Evolutionary conservation across 1,284 basidiomycete species (phyloP).

Genomic region (Pulveroboletus sp.): DNA sequence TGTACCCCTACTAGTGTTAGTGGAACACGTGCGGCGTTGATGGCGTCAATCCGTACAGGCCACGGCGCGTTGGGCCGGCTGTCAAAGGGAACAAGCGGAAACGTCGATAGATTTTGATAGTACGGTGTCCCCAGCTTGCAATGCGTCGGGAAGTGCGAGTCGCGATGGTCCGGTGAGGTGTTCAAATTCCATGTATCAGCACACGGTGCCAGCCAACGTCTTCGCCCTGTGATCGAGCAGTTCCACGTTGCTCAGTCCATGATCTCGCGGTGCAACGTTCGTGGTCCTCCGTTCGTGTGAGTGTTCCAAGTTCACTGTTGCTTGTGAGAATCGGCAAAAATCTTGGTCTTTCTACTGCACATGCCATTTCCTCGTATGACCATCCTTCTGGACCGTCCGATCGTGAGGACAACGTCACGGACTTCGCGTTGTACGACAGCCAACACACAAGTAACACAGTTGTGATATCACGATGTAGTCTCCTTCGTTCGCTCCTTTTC

Average conservation of each 20-base stretch:
- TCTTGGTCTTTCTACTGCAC: background rate
- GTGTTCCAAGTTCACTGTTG: conserved; percentile 5
- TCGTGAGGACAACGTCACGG: background rate
- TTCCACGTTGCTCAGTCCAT: no score
- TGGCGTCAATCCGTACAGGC: no score
- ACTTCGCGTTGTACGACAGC: background rate
- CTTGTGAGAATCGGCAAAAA: background rate
- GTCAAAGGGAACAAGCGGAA: no score
- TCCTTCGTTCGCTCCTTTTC: conserved; percentile 20
- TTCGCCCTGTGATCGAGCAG: no score
- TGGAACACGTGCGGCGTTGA: background rate
- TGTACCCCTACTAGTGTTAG: background rate
- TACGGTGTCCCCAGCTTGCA: no score
- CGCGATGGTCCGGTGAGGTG: background rate
- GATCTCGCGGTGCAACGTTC: background rate
- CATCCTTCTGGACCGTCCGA: background rate
- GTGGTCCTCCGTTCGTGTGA: conserved; percentile 6
- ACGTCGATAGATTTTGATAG: no score
- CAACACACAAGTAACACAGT: background rate
- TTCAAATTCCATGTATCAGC: background rate
- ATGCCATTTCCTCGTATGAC: conserved; percentile 5
- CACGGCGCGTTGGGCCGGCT: no score
- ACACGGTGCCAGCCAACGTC: no score
- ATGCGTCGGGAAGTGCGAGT: no score
- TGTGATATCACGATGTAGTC: conserved; percentile 9